Base-by-base conservation (phyloP, 768 basidiomycete genomes). In the Tephrocybe sp. region DNA sequence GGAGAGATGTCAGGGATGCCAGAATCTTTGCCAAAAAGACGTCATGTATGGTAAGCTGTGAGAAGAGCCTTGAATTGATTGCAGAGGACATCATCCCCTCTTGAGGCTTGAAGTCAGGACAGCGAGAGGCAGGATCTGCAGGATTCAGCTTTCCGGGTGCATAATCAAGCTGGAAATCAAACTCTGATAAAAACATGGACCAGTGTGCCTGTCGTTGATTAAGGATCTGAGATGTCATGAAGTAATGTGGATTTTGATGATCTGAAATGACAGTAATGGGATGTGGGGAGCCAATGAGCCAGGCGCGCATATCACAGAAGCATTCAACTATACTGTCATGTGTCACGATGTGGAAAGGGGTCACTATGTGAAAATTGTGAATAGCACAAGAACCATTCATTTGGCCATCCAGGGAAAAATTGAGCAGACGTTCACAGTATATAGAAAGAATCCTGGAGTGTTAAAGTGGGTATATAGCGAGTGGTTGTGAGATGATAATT, bases 171-270 rank as follows among this genome's bases (percentile, higher is more conserved):
- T 53, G 42, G 44, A 73, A 70, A 39, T 72, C 56, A 52, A 68
- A 76, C 13, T 71, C 63, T 5, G 68, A 67, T 28, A 79, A 62
- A 44, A 65, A 68, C 61, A 73, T 66, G 1, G 72, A 56, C 80
- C 79, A 82, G 15, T 68, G 59, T 0, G 70, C 76, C 60, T 81
- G 82, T 1, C 70, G 61, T 24, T 66, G 63, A 51, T 69, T 79
- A 1, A 81, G 68, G 6, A 72, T 53, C 11, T 66, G 62, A 21
- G 70, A 56, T 6, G 63, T 54, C 49, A 64, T 67, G 56, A 79
- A 80, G 52, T 78, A 79, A 26, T 65, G 59, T 6, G 79, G 70
- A 39, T 79, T 76, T 44, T 71, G 64, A 52, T 73, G 69, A 50
- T 75, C 60, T 1, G 47, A 67, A 36, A 60, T 52, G 32, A 57